Percentiles rank a stretch among this genome's conserved stretches.
Evolutionary conservation across 225 moss, liverwort and hornwort species (phyloP).

Genomic region (Rhytidiadelphus loreus): DNA sequence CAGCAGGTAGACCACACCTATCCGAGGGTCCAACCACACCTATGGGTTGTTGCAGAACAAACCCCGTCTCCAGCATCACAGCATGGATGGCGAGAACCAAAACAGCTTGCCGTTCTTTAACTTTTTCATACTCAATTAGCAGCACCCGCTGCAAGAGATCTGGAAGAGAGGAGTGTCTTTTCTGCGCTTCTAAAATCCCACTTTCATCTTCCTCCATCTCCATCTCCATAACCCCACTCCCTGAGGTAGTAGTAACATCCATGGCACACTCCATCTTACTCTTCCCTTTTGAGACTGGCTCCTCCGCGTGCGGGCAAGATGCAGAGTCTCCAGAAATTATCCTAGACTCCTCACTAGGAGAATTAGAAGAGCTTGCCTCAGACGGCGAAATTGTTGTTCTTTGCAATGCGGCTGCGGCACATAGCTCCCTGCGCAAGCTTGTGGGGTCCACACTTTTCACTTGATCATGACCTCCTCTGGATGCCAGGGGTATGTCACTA

Average conservation of each 20-base stretch:
- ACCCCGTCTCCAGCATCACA: constrained; percentile 94
- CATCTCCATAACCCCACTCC: constrained; percentile 14
- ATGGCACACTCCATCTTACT: constrained; percentile 19
- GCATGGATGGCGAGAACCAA: constrained; percentile 83
- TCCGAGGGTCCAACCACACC: constrained; percentile 19
- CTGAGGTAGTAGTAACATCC: constrained; percentile 7
- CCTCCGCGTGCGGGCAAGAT: constrained; percentile 7
- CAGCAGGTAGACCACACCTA: constrained; percentile 47
- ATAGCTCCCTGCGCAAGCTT: constrained; percentile 51
- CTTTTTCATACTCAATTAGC: constrained; percentile 44
- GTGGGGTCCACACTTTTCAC: constrained; percentile 18
- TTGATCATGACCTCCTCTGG: background rate
- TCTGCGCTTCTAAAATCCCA: constrained; percentile 1
- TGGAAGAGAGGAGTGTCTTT: constrained; percentile 32
- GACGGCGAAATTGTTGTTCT: constrained; percentile 22
- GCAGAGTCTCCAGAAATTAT: constrained; percentile 11
- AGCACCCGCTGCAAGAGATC: constrained; percentile 80
- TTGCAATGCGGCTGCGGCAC: constrained; percentile 63
- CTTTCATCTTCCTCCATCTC: constrained; percentile 32
- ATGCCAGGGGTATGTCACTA: background rate
- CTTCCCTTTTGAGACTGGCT: constrained; percentile 17
- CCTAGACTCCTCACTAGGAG: background rate
- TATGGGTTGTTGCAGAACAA: constrained; percentile 47
- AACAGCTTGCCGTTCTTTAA: constrained; percentile 51
- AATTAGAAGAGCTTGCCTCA: background rate